phyloP scores from a whole-genome alignment of 441 rosid species.

The Adansonia grandidieri region DNA sequence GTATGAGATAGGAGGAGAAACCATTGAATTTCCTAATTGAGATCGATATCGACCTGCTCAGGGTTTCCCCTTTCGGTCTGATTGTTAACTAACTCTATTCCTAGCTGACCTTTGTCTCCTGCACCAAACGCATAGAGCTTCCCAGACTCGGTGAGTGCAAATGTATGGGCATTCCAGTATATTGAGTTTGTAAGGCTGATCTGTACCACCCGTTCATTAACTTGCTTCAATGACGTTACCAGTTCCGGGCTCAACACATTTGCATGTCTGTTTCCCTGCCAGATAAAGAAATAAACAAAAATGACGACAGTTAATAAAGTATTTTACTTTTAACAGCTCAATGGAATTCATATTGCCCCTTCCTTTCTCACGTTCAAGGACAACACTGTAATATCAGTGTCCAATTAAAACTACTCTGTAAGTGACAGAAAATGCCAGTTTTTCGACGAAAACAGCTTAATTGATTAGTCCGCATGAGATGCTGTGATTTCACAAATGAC shows the following conservation, averaged over 20 bases:
- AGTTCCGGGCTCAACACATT: conserved; percentile 79
- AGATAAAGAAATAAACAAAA: neutral
- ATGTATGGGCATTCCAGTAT: conserved; percentile 91
- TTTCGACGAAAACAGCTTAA: neutral
- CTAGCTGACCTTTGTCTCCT: conserved; percentile 98
- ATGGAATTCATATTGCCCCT: neutral
- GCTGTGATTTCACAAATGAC: neutral
- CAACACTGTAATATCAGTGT: neutral
- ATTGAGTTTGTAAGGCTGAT: conserved; percentile 83
- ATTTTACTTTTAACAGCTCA: neutral
- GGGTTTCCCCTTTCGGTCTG: conserved; percentile 78
- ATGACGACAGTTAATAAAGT: neutral
- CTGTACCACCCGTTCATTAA: conserved; percentile 77
- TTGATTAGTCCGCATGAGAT: neutral
- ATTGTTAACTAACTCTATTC: conserved; percentile 62
- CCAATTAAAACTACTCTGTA: neutral
- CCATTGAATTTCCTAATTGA: conserved; percentile 46
- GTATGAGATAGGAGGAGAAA: conserved; percentile 15
- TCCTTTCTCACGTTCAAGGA: neutral
- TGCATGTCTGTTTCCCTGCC: conserved; percentile 64
- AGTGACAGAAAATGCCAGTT: neutral
- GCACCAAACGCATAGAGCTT: conserved; percentile 87
- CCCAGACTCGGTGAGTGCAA: conserved; percentile 88
- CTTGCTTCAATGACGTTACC: conserved; percentile 74
- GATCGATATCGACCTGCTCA: conserved; percentile 64